Base-by-base conservation (phyloP, 177 flowering plant species). In the Vitis hybrid region DNA sequence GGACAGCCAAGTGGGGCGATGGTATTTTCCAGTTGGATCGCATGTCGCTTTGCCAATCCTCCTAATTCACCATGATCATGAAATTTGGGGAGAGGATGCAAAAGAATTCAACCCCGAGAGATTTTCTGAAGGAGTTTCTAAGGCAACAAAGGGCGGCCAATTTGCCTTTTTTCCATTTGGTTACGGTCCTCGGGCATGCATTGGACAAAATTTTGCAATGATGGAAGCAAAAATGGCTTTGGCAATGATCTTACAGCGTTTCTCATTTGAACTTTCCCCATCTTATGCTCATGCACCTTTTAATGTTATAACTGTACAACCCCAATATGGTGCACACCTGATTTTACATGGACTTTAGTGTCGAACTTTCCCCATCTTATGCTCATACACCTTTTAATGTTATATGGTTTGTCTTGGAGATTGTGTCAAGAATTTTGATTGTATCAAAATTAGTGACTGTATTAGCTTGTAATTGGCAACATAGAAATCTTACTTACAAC, bases 81-180 rank as follows among this genome's bases (percentile, higher is more conserved):
- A 79, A 19, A 54, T 72, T 5, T 82, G 85, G 82, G 85, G 85
- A 1, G 81, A 75, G 2, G 83, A 80, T 56, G 81, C 80, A 6
- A 30, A 66, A 1, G 83, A 82, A 64, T 82, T 82, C 75, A 82
- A 82, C 6, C 85, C 85, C 6, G 81, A 82, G 56, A 79, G 85
- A 35, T 82, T 82, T 57, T 35, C 79, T 0, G 75, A 75, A 35
- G 85, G 85, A 30, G 30, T 79, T 62, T 74, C 77, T 3, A 79
- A 79, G 61, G 82, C 81, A 11, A 59, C 82, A 0, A 77, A 82
- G 67, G 59, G 21, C 1, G 59, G 57, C 19, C 78, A 56, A 57
- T 40, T 40, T 16, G 16, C 69, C 1, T 82, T 72, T 57, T 15
- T 72, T 15, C 81, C 85, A 7, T 80, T 79, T n/a, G 73, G 68